phyloP scores from a whole-genome alignment of 306 rosid genomes.

The Sechiopsis laciniata region DNA sequence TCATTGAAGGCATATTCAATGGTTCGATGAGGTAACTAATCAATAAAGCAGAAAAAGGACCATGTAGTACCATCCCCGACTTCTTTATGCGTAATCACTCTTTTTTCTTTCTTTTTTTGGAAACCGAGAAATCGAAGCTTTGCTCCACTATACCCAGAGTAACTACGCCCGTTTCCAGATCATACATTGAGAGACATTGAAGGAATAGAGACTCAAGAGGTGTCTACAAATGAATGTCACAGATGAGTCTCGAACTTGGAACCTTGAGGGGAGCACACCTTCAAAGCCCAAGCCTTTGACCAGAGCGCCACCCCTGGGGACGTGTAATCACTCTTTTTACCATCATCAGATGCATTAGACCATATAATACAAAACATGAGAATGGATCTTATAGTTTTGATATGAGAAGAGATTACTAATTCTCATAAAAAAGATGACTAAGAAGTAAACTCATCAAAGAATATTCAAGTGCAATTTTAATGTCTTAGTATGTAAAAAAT shows the following conservation, averaged over 20 bases:
- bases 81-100: background rate
- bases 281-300: too few relatives aligned
- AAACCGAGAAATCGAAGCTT: too few relatives aligned
- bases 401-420: background rate
- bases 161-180: too few relatives aligned
- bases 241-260: too few relatives aligned
- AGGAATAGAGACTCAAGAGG: too few relatives aligned
- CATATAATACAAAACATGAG: background rate
- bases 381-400: background rate
- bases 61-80: background rate
- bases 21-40: background rate
- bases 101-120: too few relatives aligned
- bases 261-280: too few relatives aligned
- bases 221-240: too few relatives aligned
- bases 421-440: background rate
- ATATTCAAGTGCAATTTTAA: background rate
- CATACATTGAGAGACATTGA: too few relatives aligned
- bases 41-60: background rate
- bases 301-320: too few relatives aligned
- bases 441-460: background rate
- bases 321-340: background rate
- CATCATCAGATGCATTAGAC: background rate
- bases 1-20: background rate
- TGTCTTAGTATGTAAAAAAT: background rate
- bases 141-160: too few relatives aligned